Evolutionary conservation across 2,329 filamentous ascomycete species (phyloP), one percentile per base, ranked within the genome.

Genomic region (Meredithiella fracta): DNA sequence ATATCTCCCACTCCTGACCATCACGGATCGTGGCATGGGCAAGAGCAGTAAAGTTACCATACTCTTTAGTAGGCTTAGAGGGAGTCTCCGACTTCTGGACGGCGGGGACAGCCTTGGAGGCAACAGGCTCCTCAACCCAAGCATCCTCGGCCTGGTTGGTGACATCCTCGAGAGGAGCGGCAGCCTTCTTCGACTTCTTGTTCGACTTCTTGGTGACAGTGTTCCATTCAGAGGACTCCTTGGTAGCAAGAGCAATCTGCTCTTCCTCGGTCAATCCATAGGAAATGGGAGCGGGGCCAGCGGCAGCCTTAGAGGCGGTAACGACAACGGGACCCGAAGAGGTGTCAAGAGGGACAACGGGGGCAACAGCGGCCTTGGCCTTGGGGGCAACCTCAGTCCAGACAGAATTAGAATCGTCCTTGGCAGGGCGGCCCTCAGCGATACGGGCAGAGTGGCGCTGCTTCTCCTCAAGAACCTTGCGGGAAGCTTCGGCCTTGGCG

Each of bases 361-460:
- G 67, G 65, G 59, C 67, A 62, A 40, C 65, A 65, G 56, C 65
- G 63, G 31, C 67, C 61, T 56, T 66, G 66, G 60, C 37, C 22
- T 47, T 69, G 72, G 72, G 75, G 47, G 67, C 68, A 31, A 71
- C 73, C 55, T 70, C 68, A 60, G 62, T 64, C 44, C 63, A 66
- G 55, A 20, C 72, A 65, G 77, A 82, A 58, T 73, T 67, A 15
- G 78, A 80, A 47, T 90, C 89, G 62, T 92, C 90, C 74, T 87
- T 88, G 56, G 87, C 85, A 47, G 86, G 75, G 62, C 86, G 80
- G 59, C 89, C 89, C 67, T 94, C 88, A 52, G 86, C 80, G 65
- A 89, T 79, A 61, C 91, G 82, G 56, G 89, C 89, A 59, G 78
- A 76, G 60, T 89, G 85, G 61, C 88, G 80, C 72, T 95, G 90